A percentile compares a stretch with the other conserved stretches of the same genome.
Evolutionary conservation across 805 yeast genomes (phyloP).

Genomic region (Ogataea paradorogensis): DNA sequence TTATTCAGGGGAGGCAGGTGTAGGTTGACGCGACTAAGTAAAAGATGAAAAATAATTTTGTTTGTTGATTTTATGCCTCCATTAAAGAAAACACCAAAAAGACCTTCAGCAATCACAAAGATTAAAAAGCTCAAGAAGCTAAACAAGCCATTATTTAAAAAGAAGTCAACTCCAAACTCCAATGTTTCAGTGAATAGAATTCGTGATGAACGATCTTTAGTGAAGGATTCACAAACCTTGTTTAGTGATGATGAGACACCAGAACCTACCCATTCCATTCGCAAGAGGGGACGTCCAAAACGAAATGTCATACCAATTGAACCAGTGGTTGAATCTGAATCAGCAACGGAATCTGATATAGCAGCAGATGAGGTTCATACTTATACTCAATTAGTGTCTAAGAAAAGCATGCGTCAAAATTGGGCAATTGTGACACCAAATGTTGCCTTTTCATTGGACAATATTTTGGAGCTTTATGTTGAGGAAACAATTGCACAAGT

Average conservation of each 20-base stretch:
- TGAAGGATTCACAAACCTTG: constrained; percentile 20
- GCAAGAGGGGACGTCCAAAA: neutral
- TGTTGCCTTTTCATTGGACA: constrained; percentile 12
- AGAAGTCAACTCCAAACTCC: neutral
- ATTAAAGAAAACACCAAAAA: constrained; percentile 12
- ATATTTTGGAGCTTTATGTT: constrained; percentile 20
- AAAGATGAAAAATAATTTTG: neutral
- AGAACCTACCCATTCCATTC: neutral
- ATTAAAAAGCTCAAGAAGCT: constrained; percentile 9
- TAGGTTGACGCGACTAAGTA: constrained; percentile 1
- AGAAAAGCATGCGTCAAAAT: constrained; percentile 15
- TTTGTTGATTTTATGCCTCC: constrained; percentile 4
- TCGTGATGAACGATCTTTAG: constrained; percentile 13
- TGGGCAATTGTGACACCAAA: constrained; percentile 22
- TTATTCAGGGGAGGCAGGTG: constrained; percentile 3
- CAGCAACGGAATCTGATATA: constrained; percentile 2
- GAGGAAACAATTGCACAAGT: constrained; percentile 20
- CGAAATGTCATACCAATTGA: neutral
- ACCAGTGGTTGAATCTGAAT: constrained; percentile 4
- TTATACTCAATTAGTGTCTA: constrained; percentile 14
- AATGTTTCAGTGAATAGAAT: constrained; percentile 1
- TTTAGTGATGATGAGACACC: constrained; percentile 24
- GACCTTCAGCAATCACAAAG: constrained; percentile 18
- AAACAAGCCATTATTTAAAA: constrained; percentile 7
- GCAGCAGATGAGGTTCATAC: constrained; percentile 9